Conservation (phyloP, 2,329 filamentous ascomycete species). For the Fusarium anguioides region DNA sequence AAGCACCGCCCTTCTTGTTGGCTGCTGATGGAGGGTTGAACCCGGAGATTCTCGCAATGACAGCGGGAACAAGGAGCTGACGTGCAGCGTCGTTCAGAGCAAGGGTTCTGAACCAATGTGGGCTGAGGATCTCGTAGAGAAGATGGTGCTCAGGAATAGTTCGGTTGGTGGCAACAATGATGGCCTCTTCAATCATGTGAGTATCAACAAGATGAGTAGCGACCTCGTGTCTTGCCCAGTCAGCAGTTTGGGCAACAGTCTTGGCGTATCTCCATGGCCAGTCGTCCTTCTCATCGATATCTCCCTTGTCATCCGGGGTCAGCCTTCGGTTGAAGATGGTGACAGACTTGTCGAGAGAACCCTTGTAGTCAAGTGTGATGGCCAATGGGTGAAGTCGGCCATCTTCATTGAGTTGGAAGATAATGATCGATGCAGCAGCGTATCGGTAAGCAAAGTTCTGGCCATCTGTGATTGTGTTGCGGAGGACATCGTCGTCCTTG, state of each 20-base stretch:
- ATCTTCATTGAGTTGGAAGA: conserved; percentile 30
- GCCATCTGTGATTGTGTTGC: background rate
- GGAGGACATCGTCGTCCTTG: conserved; percentile 9
- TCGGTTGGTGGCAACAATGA: conserved; percentile 33
- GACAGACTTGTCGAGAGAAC: conserved; percentile 11
- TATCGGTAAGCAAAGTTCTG: background rate
- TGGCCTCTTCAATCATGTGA: conserved; percentile 32
- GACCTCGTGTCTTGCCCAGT: conserved; percentile 33
- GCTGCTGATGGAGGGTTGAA: background rate
- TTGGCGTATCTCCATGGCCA: conserved; percentile 38
- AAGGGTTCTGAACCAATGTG: conserved; percentile 31
- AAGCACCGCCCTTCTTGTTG: background rate
- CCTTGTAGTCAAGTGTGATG: conserved; percentile 31
- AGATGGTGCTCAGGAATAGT: conserved; percentile 21
- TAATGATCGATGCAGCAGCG: conserved; percentile 18
- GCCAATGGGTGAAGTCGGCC: conserved; percentile 28
- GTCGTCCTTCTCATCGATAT: conserved; percentile 23
- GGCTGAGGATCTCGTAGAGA: conserved; percentile 28
- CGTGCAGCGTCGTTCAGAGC: conserved; percentile 22
- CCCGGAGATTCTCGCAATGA: conserved; percentile 23
- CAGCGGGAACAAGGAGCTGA: conserved; percentile 1
- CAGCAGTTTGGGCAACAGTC: conserved; percentile 31
- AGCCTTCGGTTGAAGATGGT: conserved; percentile 32
- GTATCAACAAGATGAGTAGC: conserved; percentile 33
- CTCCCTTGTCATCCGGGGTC: conserved; percentile 11